phyloP scores from a whole-genome alignment of 768 basidiomycete species.

The Lactarius deliciosus region DNA sequence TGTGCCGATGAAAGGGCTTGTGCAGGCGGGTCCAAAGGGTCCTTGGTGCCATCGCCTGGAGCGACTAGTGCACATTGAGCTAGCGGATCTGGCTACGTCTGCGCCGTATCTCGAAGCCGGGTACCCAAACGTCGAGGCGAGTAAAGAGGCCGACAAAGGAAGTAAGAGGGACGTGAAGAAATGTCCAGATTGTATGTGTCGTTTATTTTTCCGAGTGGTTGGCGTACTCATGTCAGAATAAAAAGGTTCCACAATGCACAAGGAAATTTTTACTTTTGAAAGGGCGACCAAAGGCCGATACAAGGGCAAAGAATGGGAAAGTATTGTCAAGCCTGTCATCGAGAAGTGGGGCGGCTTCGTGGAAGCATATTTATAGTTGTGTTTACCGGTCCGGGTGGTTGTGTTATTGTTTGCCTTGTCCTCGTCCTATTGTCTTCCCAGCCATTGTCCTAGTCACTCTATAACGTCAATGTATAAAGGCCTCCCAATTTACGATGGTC shows the following conservation, averaged over 20 bases:
- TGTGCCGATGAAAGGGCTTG: constrained; percentile 57
- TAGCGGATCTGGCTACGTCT: constrained; percentile 63
- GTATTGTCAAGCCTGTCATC: constrained; percentile 70
- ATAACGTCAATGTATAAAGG: constrained; percentile 24
- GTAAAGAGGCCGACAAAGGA: constrained; percentile 33
- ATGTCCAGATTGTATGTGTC: constrained; percentile 49
- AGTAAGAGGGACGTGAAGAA: constrained; percentile 29
- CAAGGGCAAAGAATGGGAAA: constrained; percentile 71
- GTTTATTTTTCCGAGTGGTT: constrained; percentile 31
- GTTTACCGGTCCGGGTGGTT: not conserved
- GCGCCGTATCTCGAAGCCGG: constrained; percentile 56
- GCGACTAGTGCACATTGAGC: constrained; percentile 76
- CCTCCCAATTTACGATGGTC: not conserved
- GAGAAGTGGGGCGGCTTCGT: constrained; percentile 75
- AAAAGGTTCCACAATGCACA: constrained; percentile 59
- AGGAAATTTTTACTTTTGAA: constrained; percentile 77
- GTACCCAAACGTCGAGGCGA: constrained; percentile 43
- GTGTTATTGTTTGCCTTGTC: constrained; percentile 4
- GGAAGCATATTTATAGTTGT: constrained; percentile 34
- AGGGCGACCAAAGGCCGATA: constrained; percentile 52
- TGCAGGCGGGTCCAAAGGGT: constrained; percentile 60
- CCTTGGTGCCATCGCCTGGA: constrained; percentile 75
- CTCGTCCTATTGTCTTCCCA: constrained; percentile 8
- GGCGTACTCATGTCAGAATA: not conserved
- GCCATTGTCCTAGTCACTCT: constrained; percentile 14